Conservation (phyloP, 768 basidiomycete species). For the Fistulinella prunicolor region DNA sequence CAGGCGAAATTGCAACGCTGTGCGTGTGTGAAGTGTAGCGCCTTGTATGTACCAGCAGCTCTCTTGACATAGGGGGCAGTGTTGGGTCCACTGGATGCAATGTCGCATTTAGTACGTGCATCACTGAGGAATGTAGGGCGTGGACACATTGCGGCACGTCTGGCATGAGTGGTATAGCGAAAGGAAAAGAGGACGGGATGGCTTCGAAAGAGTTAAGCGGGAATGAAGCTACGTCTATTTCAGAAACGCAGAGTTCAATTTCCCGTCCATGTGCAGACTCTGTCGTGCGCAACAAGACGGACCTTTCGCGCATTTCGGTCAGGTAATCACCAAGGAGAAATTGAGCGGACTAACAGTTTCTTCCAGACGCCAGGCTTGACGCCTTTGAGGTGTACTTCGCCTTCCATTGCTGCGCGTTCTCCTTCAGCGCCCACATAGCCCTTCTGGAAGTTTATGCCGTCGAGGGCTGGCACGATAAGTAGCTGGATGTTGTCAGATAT, state of each 20-base stretch:
- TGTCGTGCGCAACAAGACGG: conserved; percentile 61
- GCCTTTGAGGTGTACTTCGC: conserved; percentile 84
- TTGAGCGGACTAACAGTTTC: conserved; percentile 58
- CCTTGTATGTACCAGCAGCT: conserved; percentile 65
- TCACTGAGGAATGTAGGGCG: conserved; percentile 69
- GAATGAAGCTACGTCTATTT: conserved; percentile 50
- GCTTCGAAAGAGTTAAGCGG: conserved; percentile 33
- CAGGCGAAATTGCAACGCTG: conserved; percentile 55
- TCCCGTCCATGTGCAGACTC: conserved; percentile 60
- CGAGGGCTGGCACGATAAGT: conserved; percentile 67
- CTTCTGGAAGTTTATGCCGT: conserved; percentile 77
- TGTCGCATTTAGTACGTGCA: conserved; percentile 66
- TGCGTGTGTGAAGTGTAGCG: conserved; percentile 69
- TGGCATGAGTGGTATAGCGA: conserved; percentile 72
- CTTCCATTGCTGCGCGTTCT: conserved; percentile 80
- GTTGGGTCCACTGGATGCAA: conserved; percentile 50
- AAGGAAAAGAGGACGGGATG: conserved; percentile 67
- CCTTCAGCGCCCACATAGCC: conserved; percentile 83
- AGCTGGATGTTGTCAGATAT: conserved; percentile 50
- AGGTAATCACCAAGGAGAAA: conserved; percentile 11
- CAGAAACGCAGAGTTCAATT: conserved; percentile 62
- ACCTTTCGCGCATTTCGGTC: conserved; percentile 39
- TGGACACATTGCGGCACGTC: conserved; percentile 85
- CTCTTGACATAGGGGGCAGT: conserved; percentile 45
- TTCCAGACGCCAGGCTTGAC: conserved; percentile 54